Conservation (phyloP, 2,329 filamentous ascomycete genomes). For the Simplicillium sp. region DNA sequence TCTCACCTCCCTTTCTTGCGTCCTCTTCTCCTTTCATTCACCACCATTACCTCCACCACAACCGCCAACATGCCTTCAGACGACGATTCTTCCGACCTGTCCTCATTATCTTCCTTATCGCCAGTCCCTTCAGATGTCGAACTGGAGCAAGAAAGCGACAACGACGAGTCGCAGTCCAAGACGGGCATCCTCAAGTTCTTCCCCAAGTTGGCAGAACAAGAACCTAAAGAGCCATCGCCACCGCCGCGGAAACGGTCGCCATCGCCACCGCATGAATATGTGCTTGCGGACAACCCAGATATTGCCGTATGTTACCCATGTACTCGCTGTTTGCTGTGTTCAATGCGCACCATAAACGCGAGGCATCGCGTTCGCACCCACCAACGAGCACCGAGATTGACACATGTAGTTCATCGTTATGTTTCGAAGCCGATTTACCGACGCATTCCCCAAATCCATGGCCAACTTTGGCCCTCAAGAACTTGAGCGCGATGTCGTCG, state of each 20-base stretch:
- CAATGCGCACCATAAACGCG: background rate
- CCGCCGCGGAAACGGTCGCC: conserved; percentile 70
- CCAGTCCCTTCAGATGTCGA: conserved; percentile 34
- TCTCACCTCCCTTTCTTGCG: conserved; percentile 15
- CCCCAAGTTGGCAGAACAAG: conserved; percentile 41
- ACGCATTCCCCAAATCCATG: conserved; percentile 79
- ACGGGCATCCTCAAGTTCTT: conserved; percentile 60
- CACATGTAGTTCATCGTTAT: conserved; percentile 80
- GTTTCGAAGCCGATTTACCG: conserved; percentile 89
- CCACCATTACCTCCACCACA: conserved; percentile 17
- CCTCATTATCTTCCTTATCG: conserved; percentile 42
- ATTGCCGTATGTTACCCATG: conserved; percentile 65
- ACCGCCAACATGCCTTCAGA: conserved; percentile 43
- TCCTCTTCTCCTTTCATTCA: conserved; percentile 20
- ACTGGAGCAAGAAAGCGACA: conserved; percentile 35
- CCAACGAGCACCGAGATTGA: too few species aligned
- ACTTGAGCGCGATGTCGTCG: conserved; percentile 76
- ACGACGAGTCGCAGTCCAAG: conserved; percentile 30
- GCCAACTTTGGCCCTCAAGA: conserved; percentile 92
- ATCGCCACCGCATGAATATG: conserved; percentile 84
- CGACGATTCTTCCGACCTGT: conserved; percentile 55
- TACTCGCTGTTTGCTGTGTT: background rate
- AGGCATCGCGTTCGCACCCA: too few species aligned
- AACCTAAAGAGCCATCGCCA: conserved; percentile 51
- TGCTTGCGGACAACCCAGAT: conserved; percentile 81